These are phyloP conservation scores for Nigrospora oryzae DNA, from an alignment of 2,329 filamentous ascomycete species.

Conservation along the genomic window DNA sequence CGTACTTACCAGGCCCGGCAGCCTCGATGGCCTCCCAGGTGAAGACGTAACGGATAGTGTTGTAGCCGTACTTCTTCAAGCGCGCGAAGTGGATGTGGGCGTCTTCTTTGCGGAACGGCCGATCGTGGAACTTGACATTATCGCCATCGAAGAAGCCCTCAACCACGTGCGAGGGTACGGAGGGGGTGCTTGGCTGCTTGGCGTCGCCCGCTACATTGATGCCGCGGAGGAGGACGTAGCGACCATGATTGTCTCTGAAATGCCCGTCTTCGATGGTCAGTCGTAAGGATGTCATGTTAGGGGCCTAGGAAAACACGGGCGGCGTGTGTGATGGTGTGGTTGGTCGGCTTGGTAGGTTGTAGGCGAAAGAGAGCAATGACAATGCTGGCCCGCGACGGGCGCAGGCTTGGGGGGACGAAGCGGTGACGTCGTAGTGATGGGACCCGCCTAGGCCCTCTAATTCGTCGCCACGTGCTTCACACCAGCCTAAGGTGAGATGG, in stretches of 20 bases:
- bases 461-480: too few relatives aligned
- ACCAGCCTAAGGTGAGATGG: too few relatives aligned
- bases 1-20: slow-evolving; percentile 81
- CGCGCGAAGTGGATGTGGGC: slow-evolving; percentile 81
- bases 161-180: slow-evolving; percentile 70
- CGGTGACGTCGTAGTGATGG: too few relatives aligned
- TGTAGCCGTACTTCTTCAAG: slow-evolving; percentile 85
- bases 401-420: too few relatives aligned
- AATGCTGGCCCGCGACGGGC: too few relatives aligned
- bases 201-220: slow-evolving; percentile 91
- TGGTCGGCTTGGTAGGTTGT: too few relatives aligned
- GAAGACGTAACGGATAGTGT: slow-evolving; percentile 92
- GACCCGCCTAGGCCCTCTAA: too few relatives aligned
- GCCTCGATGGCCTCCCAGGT: slow-evolving; percentile 99
- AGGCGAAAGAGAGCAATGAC: too few relatives aligned
- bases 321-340: too few relatives aligned
- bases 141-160: slow-evolving; percentile 89
- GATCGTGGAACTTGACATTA: slow-evolving; percentile 76
- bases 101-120: slow-evolving; percentile 77
- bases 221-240: slow-evolving; percentile 81
- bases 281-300: slow-evolving; percentile 47
- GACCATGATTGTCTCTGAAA: slow-evolving; percentile 74
- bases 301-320: not conserved
- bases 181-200: slow-evolving; percentile 77
- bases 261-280: slow-evolving; percentile 77